These are phyloP conservation scores for Betula pendula DNA, from an alignment of 306 rosid species.

Conservation along the genomic window DNA sequence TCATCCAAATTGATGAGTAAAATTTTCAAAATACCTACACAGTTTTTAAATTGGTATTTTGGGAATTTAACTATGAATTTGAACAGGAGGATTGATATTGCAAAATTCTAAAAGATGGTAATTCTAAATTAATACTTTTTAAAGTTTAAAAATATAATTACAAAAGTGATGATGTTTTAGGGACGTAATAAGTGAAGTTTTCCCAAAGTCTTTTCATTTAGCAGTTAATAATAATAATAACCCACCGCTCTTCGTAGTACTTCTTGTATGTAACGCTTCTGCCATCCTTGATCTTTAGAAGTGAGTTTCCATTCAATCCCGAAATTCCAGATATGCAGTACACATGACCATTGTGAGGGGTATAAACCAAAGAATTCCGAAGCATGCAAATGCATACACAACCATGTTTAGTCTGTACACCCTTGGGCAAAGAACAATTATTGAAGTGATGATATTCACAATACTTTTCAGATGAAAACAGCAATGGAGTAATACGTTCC, in stretches of 20 bases:
- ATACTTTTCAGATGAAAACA: conserved; percentile 27
- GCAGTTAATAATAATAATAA: conserved; percentile 7
- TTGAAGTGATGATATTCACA: conserved; percentile 30
- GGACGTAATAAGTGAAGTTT: too few species aligned
- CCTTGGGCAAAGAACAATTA: conserved; percentile 16
- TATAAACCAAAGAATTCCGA: conserved; percentile 54
- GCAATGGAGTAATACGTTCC: conserved; percentile 45
- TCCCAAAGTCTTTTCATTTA: neutral
- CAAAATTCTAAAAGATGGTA: too few species aligned
- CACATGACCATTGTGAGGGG: conserved; percentile 60
- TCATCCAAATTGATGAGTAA: too few species aligned
- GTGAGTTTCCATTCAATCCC: conserved; percentile 61
- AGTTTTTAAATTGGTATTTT: too few species aligned
- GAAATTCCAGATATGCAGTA: conserved; percentile 50
- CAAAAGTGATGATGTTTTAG: too few species aligned
- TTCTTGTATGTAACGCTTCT: conserved; percentile 53
- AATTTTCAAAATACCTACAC: too few species aligned
- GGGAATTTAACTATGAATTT: too few species aligned
- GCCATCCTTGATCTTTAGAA: conserved; percentile 39
- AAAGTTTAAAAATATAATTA: too few species aligned
- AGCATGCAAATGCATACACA: conserved; percentile 56
- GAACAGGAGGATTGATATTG: too few species aligned
- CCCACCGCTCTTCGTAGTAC: conserved; percentile 49
- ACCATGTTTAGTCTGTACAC: conserved; percentile 46
- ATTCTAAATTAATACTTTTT: too few species aligned